These are phyloP conservation scores for Viola odorata DNA, from an alignment of 345 rosid genomes.

Conservation along the genomic window DNA sequence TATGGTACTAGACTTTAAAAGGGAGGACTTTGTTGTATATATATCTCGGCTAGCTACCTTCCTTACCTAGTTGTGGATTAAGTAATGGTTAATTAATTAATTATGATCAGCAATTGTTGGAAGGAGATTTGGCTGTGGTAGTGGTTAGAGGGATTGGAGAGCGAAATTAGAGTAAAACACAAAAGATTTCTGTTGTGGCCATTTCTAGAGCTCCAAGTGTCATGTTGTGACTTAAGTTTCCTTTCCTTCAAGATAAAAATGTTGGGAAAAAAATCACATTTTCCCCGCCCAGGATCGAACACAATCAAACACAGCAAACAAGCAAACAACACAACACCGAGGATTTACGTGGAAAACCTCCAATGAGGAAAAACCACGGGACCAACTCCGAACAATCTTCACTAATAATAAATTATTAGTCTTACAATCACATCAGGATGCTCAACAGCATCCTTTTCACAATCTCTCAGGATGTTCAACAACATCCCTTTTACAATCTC, in stretches of 20 bases:
- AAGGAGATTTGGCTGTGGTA: constrained; percentile 18
- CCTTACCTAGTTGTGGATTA: background rate
- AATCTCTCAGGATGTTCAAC: too few relatives aligned
- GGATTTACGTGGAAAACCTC: too few relatives aligned
- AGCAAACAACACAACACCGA: too few relatives aligned
- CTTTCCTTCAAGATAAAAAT: constrained; percentile 32
- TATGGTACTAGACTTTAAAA: constrained; percentile 5
- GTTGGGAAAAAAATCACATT: too few relatives aligned
- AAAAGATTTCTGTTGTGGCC: constrained; percentile 21
- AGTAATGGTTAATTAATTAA: constrained; percentile 4
- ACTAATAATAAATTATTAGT: too few relatives aligned
- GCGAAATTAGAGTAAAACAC: constrained; percentile 26
- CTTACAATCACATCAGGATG: too few relatives aligned
- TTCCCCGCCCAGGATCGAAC: too few relatives aligned
- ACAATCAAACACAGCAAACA: too few relatives aligned
- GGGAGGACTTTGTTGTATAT: constrained; percentile 17
- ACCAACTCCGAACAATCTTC: too few relatives aligned
- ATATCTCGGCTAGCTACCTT: constrained; percentile 10
- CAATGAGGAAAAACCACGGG: too few relatives aligned
- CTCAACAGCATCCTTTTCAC: too few relatives aligned
- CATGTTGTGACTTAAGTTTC: constrained; percentile 19
- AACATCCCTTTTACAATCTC: too few relatives aligned
- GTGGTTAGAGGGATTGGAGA: constrained; percentile 27
- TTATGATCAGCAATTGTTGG: constrained; percentile 6
- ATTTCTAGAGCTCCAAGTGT: constrained; percentile 44